Evolutionary conservation across 1,284 basidiomycete species (phyloP).

Genomic region (Termitomyces sp.): DNA sequence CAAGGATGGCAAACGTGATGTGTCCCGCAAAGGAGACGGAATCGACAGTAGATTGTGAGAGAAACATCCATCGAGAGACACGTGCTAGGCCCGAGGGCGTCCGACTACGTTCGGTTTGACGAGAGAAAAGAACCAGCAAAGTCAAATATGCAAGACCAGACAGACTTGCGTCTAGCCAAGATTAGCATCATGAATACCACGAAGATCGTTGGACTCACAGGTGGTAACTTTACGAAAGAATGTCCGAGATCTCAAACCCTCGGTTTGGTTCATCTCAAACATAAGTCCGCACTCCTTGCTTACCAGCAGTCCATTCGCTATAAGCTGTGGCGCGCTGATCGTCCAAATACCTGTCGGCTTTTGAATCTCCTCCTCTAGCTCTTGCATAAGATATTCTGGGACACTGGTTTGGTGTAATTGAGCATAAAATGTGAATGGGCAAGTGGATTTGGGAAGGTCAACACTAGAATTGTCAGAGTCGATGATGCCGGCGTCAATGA

Average conservation of each 20-base stretch:
- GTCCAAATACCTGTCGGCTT: slow-evolving; percentile 68
- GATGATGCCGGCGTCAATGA: slow-evolving; percentile 58
- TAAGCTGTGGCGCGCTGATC: slow-evolving; percentile 46
- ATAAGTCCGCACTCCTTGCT: slow-evolving; percentile 78
- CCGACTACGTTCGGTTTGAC: slow-evolving; percentile 71
- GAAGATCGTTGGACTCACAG: slow-evolving; percentile 44
- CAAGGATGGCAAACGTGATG: slow-evolving; percentile 78
- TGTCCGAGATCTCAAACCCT: slow-evolving; percentile 61
- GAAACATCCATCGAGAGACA: slow-evolving; percentile 77
- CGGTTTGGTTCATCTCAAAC: slow-evolving; percentile 58
- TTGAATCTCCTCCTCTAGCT: slow-evolving; percentile 67
- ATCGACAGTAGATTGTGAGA: slow-evolving; percentile 73
- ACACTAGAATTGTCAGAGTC: slow-evolving; percentile 44
- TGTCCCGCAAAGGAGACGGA: slow-evolving; percentile 81
- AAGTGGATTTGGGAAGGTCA: slow-evolving; percentile 46
- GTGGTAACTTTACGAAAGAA: slow-evolving; percentile 80
- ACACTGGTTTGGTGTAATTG: slow-evolving; percentile 53
- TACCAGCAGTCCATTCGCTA: slow-evolving; percentile 59
- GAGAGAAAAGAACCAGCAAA: slow-evolving; percentile 63
- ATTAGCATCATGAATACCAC: background rate
- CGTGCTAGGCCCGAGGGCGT: slow-evolving; percentile 75
- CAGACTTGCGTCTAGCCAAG: slow-evolving; percentile 60
- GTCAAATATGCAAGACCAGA: slow-evolving; percentile 64
- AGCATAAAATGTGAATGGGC: slow-evolving; percentile 60
- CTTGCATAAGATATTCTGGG: slow-evolving; percentile 50